Percentiles rank a stretch among this genome's conserved stretches.
Conservation (phyloP, 768 basidiomycete species). For the Trametes maxima region DNA sequence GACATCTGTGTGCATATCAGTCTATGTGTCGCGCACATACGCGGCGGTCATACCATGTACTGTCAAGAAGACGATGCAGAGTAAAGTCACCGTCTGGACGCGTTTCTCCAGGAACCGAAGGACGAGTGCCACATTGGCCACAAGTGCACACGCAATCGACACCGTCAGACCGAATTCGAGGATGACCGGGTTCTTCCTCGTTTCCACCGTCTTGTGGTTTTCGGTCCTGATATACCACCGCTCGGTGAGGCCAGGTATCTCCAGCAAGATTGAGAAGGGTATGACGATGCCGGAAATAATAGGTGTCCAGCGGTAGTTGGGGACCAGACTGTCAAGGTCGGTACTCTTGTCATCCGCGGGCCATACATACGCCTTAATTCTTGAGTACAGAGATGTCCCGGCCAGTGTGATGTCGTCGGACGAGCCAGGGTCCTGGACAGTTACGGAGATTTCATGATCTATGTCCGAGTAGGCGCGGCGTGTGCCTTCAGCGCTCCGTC, state of each 20-base stretch:
- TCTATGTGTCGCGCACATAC: not conserved
- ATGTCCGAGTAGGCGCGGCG: slow-evolving; percentile 5
- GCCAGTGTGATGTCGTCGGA: slow-evolving; percentile 4
- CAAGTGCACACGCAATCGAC: slow-evolving; percentile 66
- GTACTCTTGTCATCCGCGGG: slow-evolving; percentile 7
- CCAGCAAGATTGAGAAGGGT: slow-evolving; percentile 79
- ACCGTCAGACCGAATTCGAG: slow-evolving; percentile 63
- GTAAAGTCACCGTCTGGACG: slow-evolving; percentile 61
- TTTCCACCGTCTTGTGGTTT: slow-evolving; percentile 47
- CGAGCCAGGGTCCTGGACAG: not conserved
- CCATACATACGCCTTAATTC: slow-evolving; percentile 18
- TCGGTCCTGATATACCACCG: slow-evolving; percentile 70
- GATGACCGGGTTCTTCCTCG: slow-evolving; percentile 53
- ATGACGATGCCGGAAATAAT: slow-evolving; percentile 69
- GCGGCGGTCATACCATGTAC: slow-evolving; percentile 58
- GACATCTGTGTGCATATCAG: slow-evolving; percentile 47
- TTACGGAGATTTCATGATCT: not conserved
- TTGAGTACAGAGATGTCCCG: not conserved
- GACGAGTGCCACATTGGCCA: slow-evolving; percentile 71
- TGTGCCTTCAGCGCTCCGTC: not conserved
- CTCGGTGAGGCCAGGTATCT: slow-evolving; percentile 79
- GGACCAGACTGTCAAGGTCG: slow-evolving; percentile 38
- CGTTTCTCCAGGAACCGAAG: slow-evolving; percentile 71
- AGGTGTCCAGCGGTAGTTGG: slow-evolving; percentile 64
- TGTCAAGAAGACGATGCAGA: slow-evolving; percentile 64